Evolutionary conservation across 2,329 filamentous ascomycete species (phyloP).

Genomic region (Clarireedia monteithiana): DNA sequence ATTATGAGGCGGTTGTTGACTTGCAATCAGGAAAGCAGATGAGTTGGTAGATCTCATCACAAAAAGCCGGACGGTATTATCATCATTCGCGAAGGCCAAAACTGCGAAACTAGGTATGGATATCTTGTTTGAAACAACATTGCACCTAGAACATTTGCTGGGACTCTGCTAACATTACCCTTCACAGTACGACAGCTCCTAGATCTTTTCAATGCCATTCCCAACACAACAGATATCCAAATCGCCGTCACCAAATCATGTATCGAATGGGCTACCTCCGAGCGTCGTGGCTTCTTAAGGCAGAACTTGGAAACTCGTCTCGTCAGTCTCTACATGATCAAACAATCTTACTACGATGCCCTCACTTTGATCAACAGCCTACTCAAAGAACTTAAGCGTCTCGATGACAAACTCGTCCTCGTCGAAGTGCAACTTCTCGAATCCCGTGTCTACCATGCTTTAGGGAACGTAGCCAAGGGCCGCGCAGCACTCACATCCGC

Average conservation of each 20-base stretch:
- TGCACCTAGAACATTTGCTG: background rate
- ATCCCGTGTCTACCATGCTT: constrained; percentile 92
- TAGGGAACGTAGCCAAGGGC: constrained; percentile 94
- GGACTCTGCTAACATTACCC: background rate
- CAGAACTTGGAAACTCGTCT: constrained; percentile 97
- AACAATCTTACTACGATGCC: constrained; percentile 95
- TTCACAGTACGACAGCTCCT: constrained; percentile 82
- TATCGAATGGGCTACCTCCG: constrained; percentile 97
- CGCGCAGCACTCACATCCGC: constrained; percentile 91
- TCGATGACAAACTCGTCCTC: constrained; percentile 96
- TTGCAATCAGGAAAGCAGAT: constrained; percentile 56
- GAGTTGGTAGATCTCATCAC: constrained; percentile 86
- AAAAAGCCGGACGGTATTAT: constrained; percentile 83
- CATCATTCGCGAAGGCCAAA: constrained; percentile 97
- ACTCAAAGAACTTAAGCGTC: constrained; percentile 90
- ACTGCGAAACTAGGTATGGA: constrained; percentile 88
- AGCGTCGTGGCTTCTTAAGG: constrained; percentile 90
- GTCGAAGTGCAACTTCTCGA: constrained; percentile 97
- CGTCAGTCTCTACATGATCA: constrained; percentile 90
- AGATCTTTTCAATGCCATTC: constrained; percentile 89
- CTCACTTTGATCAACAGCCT: constrained; percentile 94
- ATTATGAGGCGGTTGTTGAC: constrained; percentile 24
- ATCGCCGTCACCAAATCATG: constrained; percentile 95
- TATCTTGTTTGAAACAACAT: background rate
- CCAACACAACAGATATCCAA: constrained; percentile 90